phyloP scores from a whole-genome alignment of 2,329 filamentous ascomycete genomes.

The Xylariaceae sp. region DNA sequence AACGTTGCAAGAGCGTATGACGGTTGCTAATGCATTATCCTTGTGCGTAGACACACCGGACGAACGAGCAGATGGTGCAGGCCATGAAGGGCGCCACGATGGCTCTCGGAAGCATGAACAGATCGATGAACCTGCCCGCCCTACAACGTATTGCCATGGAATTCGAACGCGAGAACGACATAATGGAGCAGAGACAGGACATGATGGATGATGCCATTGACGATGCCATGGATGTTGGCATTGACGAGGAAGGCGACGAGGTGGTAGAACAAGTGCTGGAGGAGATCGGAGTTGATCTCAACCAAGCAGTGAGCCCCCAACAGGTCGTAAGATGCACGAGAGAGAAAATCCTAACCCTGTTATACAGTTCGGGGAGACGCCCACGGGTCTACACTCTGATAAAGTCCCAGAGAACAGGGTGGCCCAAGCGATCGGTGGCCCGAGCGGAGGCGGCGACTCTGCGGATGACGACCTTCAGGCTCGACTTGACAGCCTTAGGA shows the following conservation, averaged over 20 bases:
- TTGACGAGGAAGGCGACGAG: slow-evolving; percentile 95
- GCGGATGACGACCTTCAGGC: slow-evolving; percentile 94
- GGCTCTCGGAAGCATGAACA: slow-evolving; percentile 93
- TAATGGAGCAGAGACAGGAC: slow-evolving; percentile 98
- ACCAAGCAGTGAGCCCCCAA: slow-evolving; percentile 55
- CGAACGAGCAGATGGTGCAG: slow-evolving; percentile 99
- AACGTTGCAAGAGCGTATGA: slow-evolving; percentile 15
- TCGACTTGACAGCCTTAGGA: slow-evolving; percentile 78
- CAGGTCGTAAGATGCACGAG: slow-evolving; percentile 4
- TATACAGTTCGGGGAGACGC: slow-evolving; percentile 80
- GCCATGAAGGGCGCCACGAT: slow-evolving; percentile 97
- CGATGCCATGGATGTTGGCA: slow-evolving; percentile 82
- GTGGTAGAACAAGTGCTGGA: slow-evolving; percentile 95
- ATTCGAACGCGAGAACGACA: slow-evolving; percentile 97
- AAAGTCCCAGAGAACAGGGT: slow-evolving; percentile 69
- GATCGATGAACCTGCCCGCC: slow-evolving; percentile 93
- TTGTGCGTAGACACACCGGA: slow-evolving; percentile 80
- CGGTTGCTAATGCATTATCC: slow-evolving; percentile 2
- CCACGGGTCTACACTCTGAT: slow-evolving; percentile 71
- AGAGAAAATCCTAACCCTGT: slow-evolving; percentile 22
- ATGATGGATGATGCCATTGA: slow-evolving; percentile 99
- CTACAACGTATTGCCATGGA: slow-evolving; percentile 97
- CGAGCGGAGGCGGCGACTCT: slow-evolving; percentile 50
- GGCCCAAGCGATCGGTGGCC: slow-evolving; percentile 76
- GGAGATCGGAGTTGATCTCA: slow-evolving; percentile 92